These are phyloP conservation scores for Cladosporium sp. DNA, from an alignment of 2,329 filamentous ascomycete genomes.

Conservation along the genomic window DNA sequence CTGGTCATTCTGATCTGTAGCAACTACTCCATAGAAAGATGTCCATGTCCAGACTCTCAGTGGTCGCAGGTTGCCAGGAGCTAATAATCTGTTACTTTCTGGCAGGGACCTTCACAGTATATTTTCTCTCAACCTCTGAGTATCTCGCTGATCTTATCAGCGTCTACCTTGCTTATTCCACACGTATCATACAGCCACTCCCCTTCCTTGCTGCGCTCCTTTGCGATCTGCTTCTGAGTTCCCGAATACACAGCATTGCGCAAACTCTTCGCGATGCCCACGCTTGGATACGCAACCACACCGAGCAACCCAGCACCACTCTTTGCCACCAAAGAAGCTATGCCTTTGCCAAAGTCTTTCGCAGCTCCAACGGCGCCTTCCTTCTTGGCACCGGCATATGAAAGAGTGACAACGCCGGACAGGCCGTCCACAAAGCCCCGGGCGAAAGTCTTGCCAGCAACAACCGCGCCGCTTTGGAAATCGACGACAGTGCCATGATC, in stretches of 20 bases:
- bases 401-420: not conserved
- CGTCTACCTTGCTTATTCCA: not conserved
- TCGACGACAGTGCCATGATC: conserved; percentile 15
- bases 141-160: not conserved
- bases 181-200: not conserved
- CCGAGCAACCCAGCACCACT: not conserved
- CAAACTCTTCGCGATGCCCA: not conserved
- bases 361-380: conserved; percentile 9
- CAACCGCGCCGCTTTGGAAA: not conserved
- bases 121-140: not conserved
- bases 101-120: no score
- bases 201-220: not conserved
- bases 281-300: conserved; percentile 6
- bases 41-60: no score
- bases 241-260: not conserved
- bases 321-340: not conserved
- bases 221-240: not conserved
- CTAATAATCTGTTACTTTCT: not conserved
- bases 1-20: not conserved
- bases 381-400: not conserved
- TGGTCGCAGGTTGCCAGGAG: no score
- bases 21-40: no score
- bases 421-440: conserved; percentile 6
- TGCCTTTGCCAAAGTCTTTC: conserved; percentile 12
- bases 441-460: not conserved